Base-by-base conservation (phyloP, 257 asterid genomes). In the Dorcoceras hygrometricum region DNA sequence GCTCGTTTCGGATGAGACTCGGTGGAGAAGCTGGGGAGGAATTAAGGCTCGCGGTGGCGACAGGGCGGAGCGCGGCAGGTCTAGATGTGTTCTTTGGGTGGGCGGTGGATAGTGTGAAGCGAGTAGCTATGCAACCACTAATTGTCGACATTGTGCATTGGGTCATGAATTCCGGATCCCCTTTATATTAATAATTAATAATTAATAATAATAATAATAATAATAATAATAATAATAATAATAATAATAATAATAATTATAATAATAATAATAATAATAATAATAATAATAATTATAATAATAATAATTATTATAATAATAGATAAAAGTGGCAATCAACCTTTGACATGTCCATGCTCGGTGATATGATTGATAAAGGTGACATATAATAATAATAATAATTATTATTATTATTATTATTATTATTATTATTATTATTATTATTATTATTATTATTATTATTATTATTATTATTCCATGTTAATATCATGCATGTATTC, bases 121-220 rank as follows among this genome's bases (percentile, higher is more conserved):
- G 82, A 55, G 92, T 67, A 65, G 84, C 65, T 67, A 85, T 71
- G 75, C 79, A 83, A 28, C 84, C 78, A 84, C 77, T 81, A 59
- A 89, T 62, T 66, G 86, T 82, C 83, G 96, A 87, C 96, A 91
- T 91, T 75, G 81, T 70, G 72, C 82, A 78, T 48, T 51, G 43
- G 26, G 60, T 9, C 63, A 59, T 61, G 63, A 56, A 48, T 25
- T 4, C 29, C 18, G 16, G 6, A 39, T 6, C 50, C 43, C 55
- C 75, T 83, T 79, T 84, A 84, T 82, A 84, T 63, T 28, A 39
- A 6, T 68, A 12, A 27, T 24, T 55, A n/a, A n/a, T n/a, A n/a
- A n/a, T n/a, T n/a, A n/a, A n/a, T n/a, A n/a, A n/a, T n/a, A n/a
- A n/a, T n/a, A n/a, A n/a, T n/a, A n/a, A n/a, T n/a, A n/a, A n/a